A percentile compares a stretch with the other conserved stretches of the same genome.
phyloP scores from a whole-genome alignment of 2,329 filamentous ascomycete genomes.

The Madurella mycetomatis region DNA sequence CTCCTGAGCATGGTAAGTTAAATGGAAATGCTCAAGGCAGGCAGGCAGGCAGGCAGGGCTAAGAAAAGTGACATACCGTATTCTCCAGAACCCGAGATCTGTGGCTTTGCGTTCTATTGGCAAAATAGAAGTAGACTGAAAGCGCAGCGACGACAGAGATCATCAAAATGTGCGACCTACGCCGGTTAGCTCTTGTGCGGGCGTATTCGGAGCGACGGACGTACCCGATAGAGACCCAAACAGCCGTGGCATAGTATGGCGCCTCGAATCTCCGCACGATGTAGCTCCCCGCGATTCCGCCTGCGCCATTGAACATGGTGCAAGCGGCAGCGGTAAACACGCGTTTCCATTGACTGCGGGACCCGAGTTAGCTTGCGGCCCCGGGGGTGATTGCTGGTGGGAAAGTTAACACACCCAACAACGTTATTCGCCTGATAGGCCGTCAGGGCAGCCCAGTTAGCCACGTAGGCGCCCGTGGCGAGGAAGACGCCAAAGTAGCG shows the following conservation, averaged over 20 bases:
- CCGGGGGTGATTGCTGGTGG: too few species aligned
- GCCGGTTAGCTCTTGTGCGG: background rate
- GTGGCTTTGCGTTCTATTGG: slow-evolving; percentile 15
- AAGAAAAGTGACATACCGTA: slow-evolving; percentile 12
- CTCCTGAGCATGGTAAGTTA: slow-evolving; percentile 8
- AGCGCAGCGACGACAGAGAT: slow-evolving; percentile 18
- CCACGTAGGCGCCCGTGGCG: slow-evolving; percentile 63
- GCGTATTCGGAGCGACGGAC: background rate
- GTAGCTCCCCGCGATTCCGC: slow-evolving; percentile 24
- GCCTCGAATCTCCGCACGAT: slow-evolving; percentile 24
- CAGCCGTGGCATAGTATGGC: slow-evolving; percentile 20
- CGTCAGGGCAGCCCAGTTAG: slow-evolving; percentile 64
- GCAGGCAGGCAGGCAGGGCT: background rate
- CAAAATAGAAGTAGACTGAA: slow-evolving; percentile 20
- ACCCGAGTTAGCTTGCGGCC: background rate
- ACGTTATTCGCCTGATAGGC: slow-evolving; percentile 61
- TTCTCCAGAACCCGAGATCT: slow-evolving; percentile 14
- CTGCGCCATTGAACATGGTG: slow-evolving; percentile 24
- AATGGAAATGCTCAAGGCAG: background rate
- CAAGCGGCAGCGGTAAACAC: slow-evolving; percentile 24
- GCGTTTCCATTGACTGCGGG: slow-evolving; percentile 23
- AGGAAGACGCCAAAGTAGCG: slow-evolving; percentile 63
- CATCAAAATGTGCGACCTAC: slow-evolving; percentile 23
- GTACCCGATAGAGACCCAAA: slow-evolving; percentile 25
- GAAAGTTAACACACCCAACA: slow-evolving; percentile 19